Evolutionary conservation across 2,329 filamentous ascomycete species (phyloP).

Genomic region (Alternaria postmessia): DNA sequence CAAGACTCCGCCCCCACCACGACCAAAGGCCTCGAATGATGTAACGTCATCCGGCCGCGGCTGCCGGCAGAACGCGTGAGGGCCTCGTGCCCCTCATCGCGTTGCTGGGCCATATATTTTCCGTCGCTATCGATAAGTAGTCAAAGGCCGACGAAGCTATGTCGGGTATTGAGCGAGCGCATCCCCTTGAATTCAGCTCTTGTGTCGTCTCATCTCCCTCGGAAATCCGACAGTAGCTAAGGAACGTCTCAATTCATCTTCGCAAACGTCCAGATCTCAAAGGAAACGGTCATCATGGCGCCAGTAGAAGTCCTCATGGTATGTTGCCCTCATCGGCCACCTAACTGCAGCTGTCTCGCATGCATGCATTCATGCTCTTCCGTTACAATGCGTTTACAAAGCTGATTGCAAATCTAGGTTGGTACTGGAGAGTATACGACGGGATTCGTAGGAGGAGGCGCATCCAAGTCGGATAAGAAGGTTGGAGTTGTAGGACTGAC

Average conservation of each 20-base stretch:
- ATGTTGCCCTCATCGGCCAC: constrained; percentile 22
- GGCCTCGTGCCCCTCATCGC: constrained; percentile 38
- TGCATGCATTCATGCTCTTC: constrained; percentile 14
- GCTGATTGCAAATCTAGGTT: constrained; percentile 58
- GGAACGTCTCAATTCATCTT: constrained; percentile 12
- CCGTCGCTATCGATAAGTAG: constrained; percentile 32
- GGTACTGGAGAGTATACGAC: constrained; percentile 98
- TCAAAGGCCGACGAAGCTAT: constrained; percentile 32
- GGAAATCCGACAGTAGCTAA: constrained; percentile 8
- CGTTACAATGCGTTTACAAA: background rate
- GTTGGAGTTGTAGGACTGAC: constrained; percentile 91
- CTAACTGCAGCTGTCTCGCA: background rate
- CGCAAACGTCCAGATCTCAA: background rate
- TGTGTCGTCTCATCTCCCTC: constrained; percentile 2
- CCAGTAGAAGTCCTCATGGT: constrained; percentile 61
- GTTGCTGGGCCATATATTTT: constrained; percentile 33
- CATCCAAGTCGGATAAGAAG: constrained; percentile 92
- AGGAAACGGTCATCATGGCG: constrained; percentile 50
- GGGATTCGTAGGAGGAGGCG: constrained; percentile 84
- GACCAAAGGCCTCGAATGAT: constrained; percentile 2
- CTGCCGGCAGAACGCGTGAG: constrained; percentile 38
- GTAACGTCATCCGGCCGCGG: constrained; percentile 38
- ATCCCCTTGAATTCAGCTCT: constrained; percentile 16
- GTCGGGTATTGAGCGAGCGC: constrained; percentile 17
- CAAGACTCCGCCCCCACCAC: constrained; percentile 3